Conservation (phyloP, 163 green algal species). For the Chloroidium sp. region DNA sequence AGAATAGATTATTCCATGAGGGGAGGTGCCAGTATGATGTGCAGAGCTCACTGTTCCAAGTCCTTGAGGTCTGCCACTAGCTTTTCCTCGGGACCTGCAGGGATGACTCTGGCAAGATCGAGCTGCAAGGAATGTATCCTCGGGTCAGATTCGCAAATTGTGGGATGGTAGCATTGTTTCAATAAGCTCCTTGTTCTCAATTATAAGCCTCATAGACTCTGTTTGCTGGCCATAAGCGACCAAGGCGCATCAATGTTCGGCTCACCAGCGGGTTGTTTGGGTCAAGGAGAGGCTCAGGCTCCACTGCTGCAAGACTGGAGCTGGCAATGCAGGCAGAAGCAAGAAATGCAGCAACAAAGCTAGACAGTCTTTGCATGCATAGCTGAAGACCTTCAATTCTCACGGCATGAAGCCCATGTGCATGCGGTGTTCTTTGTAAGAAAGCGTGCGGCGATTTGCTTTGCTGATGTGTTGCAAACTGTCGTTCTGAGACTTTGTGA, state of each 20-base stretch:
- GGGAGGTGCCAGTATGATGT: too few relatives aligned
- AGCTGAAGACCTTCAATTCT: too few relatives aligned
- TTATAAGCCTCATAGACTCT: too few relatives aligned
- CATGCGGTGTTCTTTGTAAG: too few relatives aligned
- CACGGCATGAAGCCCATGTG: too few relatives aligned
- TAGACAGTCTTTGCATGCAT: not conserved
- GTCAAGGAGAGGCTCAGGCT: not conserved
- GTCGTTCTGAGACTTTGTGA: too few relatives aligned
- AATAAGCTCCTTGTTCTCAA: too few relatives aligned
- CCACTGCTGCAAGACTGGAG: not conserved
- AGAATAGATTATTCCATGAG: too few relatives aligned
- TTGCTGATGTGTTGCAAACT: too few relatives aligned
- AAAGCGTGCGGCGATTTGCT: too few relatives aligned
- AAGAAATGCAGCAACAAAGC: not conserved
- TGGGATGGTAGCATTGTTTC: too few relatives aligned
- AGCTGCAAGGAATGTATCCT: slow-evolving; percentile 9
- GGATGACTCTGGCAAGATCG: slow-evolving; percentile 31
- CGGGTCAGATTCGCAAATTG: not conserved
- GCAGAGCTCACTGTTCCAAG: slow-evolving; percentile 21
- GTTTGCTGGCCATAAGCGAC: too few relatives aligned
- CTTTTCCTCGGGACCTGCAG: slow-evolving; percentile 13
- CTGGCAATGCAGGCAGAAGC: not conserved
- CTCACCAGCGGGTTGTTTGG: not conserved
- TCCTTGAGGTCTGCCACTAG: slow-evolving; percentile 18
- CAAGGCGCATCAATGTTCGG: not conserved